Percentiles rank a stretch among this genome's conserved stretches.
These are phyloP conservation scores for Ophiosphaerella korrae DNA, from an alignment of 2,329 filamentous ascomycete species.

Conservation along the genomic window DNA sequence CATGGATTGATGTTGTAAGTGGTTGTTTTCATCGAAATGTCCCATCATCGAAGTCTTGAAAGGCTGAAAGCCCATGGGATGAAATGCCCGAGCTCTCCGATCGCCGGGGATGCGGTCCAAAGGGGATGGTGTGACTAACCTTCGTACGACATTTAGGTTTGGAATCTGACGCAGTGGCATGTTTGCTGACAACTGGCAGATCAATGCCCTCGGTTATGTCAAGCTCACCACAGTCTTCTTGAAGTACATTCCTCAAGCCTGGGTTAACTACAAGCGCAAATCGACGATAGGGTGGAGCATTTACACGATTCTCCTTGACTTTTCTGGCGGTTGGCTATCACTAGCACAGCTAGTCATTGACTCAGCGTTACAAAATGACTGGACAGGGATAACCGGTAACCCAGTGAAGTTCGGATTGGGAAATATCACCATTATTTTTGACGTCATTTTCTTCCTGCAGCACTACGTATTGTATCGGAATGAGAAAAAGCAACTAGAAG, in stretches of 20 bases:
- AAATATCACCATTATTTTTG: slow-evolving; percentile 85
- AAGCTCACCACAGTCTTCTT: slow-evolving; percentile 87
- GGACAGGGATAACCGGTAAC: slow-evolving; percentile 89
- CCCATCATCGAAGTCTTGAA: too few species aligned
- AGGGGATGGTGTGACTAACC: too few species aligned
- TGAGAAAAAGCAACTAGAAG: slow-evolving; percentile 28
- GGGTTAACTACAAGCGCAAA: slow-evolving; percentile 80
- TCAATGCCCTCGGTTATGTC: slow-evolving; percentile 78
- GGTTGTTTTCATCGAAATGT: background rate
- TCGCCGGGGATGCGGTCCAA: too few species aligned
- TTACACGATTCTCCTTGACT: slow-evolving; percentile 79
- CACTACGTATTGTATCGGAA: slow-evolving; percentile 79
- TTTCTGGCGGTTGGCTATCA: slow-evolving; percentile 80
- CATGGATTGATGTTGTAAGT: slow-evolving; percentile 68
- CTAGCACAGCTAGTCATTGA: slow-evolving; percentile 83
- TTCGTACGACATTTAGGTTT: too few species aligned
- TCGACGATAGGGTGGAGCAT: slow-evolving; percentile 92
- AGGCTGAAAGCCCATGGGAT: too few species aligned
- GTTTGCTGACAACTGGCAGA: slow-evolving; percentile 34
- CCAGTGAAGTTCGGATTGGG: slow-evolving; percentile 87
- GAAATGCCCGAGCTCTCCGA: too few species aligned
- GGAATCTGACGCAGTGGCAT: too few species aligned
- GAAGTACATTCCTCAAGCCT: slow-evolving; percentile 78
- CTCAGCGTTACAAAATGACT: slow-evolving; percentile 81
- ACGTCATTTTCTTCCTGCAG: slow-evolving; percentile 83